Conservation (phyloP, 1,284 basidiomycete genomes). For the Somion occarium region DNA sequence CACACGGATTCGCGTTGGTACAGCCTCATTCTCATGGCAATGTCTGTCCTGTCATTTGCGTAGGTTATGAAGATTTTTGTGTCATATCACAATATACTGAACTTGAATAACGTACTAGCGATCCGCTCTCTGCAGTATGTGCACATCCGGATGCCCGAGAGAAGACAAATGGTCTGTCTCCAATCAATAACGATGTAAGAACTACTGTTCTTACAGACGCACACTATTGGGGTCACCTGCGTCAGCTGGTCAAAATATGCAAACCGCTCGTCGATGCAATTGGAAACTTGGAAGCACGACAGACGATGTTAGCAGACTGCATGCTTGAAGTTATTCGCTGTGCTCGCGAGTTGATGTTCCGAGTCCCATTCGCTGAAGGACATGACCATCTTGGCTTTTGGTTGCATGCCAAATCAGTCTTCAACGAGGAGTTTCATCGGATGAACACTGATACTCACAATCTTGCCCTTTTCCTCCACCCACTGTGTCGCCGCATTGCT, state of each 20-base stretch:
- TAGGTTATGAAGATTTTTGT: too few species aligned
- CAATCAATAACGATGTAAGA: slow-evolving; percentile 21
- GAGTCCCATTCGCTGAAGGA: slow-evolving; percentile 12
- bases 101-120: too few species aligned
- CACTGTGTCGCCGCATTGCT: slow-evolving; percentile 24
- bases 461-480: slow-evolving; percentile 28
- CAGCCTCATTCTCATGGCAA: slow-evolving; percentile 17
- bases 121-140: slow-evolving; percentile 16
- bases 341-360: slow-evolving; percentile 15
- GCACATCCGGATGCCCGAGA: slow-evolving; percentile 21
- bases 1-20: slow-evolving; percentile 27
- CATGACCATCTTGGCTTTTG: slow-evolving; percentile 23
- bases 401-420: slow-evolving; percentile 17
- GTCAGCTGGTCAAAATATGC: slow-evolving; percentile 22
- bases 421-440: slow-evolving; percentile 19
- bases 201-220: slow-evolving; percentile 8
- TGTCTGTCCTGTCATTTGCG: slow-evolving; percentile 23
- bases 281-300: slow-evolving; percentile 23
- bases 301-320: slow-evolving; percentile 28
- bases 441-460: slow-evolving; percentile 26
- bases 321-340: slow-evolving; percentile 28
- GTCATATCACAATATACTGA: too few species aligned
- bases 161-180: slow-evolving; percentile 18
- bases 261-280: slow-evolving; percentile 30
- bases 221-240: slow-evolving; percentile 7